Conservation (phyloP, 169 alveolate genomes). For the Toxoplasma gondii region DNA sequence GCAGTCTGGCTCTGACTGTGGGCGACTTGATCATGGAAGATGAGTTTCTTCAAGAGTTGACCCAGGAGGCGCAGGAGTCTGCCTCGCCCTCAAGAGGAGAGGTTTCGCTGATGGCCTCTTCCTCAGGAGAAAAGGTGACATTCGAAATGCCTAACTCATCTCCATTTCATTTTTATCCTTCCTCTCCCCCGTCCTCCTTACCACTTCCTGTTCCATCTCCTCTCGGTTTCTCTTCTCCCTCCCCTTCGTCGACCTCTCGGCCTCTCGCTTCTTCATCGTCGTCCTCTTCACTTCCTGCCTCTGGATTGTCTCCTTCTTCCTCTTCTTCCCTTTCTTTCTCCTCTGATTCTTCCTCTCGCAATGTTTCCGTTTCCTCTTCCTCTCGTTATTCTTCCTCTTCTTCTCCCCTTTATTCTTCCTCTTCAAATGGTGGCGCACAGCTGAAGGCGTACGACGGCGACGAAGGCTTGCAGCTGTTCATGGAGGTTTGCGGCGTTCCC, state of each 20-base stretch:
- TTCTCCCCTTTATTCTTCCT: not conserved
- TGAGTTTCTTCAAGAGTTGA: not conserved
- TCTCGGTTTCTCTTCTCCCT: not conserved
- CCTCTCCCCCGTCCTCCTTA: not conserved
- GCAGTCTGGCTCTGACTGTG: not conserved
- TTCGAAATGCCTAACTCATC: not conserved
- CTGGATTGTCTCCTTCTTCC: not conserved
- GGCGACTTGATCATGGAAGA: not conserved
- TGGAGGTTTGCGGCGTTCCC: conserved; percentile 28
- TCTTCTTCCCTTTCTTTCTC: not conserved
- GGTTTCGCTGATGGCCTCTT: not conserved
- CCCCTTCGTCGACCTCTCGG: not conserved
- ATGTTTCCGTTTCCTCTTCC: not conserved
- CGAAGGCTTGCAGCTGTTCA: conserved; percentile 1
- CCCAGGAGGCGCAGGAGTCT: not conserved
- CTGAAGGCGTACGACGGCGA: conserved; percentile 16
- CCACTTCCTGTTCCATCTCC: not conserved
- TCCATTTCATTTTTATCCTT: not conserved
- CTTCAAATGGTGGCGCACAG: too few relatives aligned
- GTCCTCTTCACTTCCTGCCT: not conserved
- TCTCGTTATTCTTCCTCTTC: not conserved
- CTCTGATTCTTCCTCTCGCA: not conserved
- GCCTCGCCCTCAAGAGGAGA: not conserved
- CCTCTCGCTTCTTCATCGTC: not conserved
- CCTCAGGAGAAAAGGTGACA: not conserved